These are phyloP conservation scores for Ogataea trehaloabstinens DNA, from an alignment of 805 yeast genomes.

Conservation along the genomic window DNA sequence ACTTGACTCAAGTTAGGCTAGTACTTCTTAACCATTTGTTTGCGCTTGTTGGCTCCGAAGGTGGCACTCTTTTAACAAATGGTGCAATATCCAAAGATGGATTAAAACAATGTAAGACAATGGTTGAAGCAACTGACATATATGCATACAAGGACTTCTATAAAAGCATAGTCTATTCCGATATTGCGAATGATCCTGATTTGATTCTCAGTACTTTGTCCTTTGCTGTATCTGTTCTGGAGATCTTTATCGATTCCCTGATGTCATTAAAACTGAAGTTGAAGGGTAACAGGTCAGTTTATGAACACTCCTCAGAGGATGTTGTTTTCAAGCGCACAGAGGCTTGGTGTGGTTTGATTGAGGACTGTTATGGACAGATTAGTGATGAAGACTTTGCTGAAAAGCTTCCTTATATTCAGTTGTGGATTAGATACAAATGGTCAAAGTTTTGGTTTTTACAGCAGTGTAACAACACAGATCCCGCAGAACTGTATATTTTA, in stretches of 20 bases:
- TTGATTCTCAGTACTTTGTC: not conserved
- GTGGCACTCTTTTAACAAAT: conserved; percentile 25
- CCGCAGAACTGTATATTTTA: conserved; percentile 33
- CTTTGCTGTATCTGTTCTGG: conserved; percentile 38
- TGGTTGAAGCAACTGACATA: conserved; percentile 30
- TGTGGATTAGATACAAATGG: conserved; percentile 47
- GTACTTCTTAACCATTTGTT: conserved; percentile 26
- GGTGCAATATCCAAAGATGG: conserved; percentile 19
- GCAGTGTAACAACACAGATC: conserved; percentile 25
- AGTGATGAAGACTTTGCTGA: not conserved
- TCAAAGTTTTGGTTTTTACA: conserved; percentile 43
- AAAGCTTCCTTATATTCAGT: conserved; percentile 6
- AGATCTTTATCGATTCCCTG: conserved; percentile 42
- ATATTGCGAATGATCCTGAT: not conserved
- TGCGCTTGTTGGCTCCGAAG: conserved; percentile 7
- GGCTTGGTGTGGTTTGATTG: conserved; percentile 47
- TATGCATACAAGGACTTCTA: conserved; percentile 17
- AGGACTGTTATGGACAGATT: conserved; percentile 22
- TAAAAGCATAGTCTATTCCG: conserved; percentile 5
- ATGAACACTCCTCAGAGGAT: conserved; percentile 38
- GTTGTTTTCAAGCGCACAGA: conserved; percentile 41
- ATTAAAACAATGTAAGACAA: conserved; percentile 16
- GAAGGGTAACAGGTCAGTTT: conserved; percentile 24
- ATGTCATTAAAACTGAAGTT: conserved; percentile 29
- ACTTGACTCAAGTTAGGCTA: conserved; percentile 29